Conservation (phyloP, 31 red algal genomes). For the Pterothamnion heteromorphum region DNA sequence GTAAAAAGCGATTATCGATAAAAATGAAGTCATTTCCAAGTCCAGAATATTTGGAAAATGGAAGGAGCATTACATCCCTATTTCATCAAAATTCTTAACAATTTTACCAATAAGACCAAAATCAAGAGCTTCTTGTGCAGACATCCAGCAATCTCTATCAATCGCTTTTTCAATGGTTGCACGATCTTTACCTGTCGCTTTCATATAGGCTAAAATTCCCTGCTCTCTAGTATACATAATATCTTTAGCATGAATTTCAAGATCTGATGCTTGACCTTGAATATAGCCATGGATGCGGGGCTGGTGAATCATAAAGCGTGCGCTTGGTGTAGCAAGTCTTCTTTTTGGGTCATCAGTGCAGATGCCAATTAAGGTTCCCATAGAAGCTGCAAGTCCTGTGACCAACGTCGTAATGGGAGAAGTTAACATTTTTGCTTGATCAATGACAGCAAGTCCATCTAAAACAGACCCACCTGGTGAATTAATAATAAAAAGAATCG, state of each 20-base stretch:
- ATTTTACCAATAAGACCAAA: slow-evolving; percentile 89
- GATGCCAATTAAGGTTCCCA: slow-evolving; percentile 86
- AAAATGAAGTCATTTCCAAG: slow-evolving; percentile 98
- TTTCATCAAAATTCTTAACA: too few relatives aligned
- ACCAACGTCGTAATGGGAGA: slow-evolving; percentile 79
- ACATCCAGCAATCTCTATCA: slow-evolving; percentile 93
- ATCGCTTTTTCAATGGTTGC: slow-evolving; percentile 74
- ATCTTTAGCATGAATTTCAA: slow-evolving; percentile 90
- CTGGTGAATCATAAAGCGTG: slow-evolving; percentile 96
- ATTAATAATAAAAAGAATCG: slow-evolving; percentile 87
- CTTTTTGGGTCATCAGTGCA: slow-evolving; percentile 73
- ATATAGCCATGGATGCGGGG: slow-evolving; percentile 79
- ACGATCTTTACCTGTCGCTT: slow-evolving; percentile 70
- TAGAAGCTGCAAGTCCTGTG: slow-evolving; percentile 80
- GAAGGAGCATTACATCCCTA: too few relatives aligned
- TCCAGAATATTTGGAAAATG: slow-evolving; percentile 92
- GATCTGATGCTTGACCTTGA: slow-evolving; percentile 86
- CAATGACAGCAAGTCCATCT: slow-evolving; percentile 81
- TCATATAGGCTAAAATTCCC: slow-evolving; percentile 67
- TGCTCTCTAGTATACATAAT: slow-evolving; percentile 77
- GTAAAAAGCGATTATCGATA: slow-evolving; percentile 72
- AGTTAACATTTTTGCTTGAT: slow-evolving; percentile 81
- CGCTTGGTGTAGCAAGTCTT: slow-evolving; percentile 75
- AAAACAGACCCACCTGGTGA: slow-evolving; percentile 81
- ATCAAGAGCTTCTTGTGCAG: slow-evolving; percentile 73